Evolutionary conservation across 2,329 filamentous ascomycete genomes (phyloP), one percentile per base, ranked within the genome.

Genomic region (Hymenoscyphus albidus): DNA sequence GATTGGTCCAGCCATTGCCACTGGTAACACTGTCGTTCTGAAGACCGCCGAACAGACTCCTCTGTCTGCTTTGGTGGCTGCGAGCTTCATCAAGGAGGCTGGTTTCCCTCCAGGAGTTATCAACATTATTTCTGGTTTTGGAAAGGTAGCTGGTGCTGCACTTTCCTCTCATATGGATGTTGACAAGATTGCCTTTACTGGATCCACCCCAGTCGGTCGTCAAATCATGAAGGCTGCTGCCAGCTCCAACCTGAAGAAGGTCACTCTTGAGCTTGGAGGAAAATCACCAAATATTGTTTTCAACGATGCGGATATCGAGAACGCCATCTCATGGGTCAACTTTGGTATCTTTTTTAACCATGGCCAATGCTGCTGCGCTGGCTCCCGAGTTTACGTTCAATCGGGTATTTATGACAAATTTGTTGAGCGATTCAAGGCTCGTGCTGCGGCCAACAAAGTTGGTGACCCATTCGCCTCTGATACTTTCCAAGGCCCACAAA

Each of bases 401-500:
- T 87, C 89, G 69, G 78, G 79, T 62, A 88, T 90, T 76, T 89
- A 90, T 78, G 87, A 90, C 78, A 84, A 87, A 78, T 91, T 90
- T 76, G 77, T 91, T 62, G 76, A 84, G 76, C 77, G 79, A 65
- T 90, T 90, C 81, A 88, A 86, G 81, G 82, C 83, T 76, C 83
- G 86, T 66, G 85, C 87, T 57, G 72, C 77, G 64, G 78, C 83
- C 78, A 90, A 89, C 80, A 81, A 84, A 67, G 85, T 90, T 65
- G 88, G 88, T 67, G 85, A 90, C 77, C 88, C 88, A 75, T 89
- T 90, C 79, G 78, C 80, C 66, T 70, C 78, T 55, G 81, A 87
- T 63, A 90, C 87, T 69, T 89, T 89, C 85, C 88, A 90, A 75
- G 88, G 88, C 62, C 88, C 88, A 67, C 88, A 90, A 77, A 85